phyloP scores from a whole-genome alignment of 805 yeast genomes.

The Saccharomycopsis lassenensis region DNA sequence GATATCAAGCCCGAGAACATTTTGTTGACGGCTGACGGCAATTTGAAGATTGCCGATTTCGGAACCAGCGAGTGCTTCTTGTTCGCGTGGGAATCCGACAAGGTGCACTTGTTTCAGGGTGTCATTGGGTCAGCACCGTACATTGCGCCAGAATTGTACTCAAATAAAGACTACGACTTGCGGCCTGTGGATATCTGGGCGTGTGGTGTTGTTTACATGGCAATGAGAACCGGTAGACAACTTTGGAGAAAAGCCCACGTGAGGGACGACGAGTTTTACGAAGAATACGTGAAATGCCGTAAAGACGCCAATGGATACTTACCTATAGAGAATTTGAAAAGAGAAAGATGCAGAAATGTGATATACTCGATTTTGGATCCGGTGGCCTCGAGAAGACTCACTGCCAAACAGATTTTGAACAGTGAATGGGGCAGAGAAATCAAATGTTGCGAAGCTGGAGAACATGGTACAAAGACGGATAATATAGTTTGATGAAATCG shows the following conservation, averaged over 20 bases:
- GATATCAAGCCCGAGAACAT: conserved; percentile 86
- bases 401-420: conserved; percentile 76
- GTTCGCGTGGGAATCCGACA: conserved; percentile 70
- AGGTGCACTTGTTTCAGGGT: conserved; percentile 60
- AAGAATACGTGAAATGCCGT: conserved; percentile 63
- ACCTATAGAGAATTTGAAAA: conserved; percentile 76
- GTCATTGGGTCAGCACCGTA: conserved; percentile 82
- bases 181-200: conserved; percentile 84
- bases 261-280: conserved; percentile 70
- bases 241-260: conserved; percentile 75
- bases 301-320: conserved; percentile 80
- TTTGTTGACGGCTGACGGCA: conserved; percentile 60
- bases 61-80: conserved; percentile 77
- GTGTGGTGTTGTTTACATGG: conserved; percentile 87
- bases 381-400: conserved; percentile 74
- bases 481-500: conserved; percentile 3
- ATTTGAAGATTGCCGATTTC: conserved; percentile 75
- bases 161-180: conserved; percentile 60
- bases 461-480: conserved; percentile 19
- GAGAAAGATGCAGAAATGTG: conserved; percentile 87
- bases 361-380: conserved; percentile 92
- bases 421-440: conserved; percentile 96
- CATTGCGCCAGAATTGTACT: conserved; percentile 82
- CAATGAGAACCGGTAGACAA: conserved; percentile 90
- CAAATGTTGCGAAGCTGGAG: conserved; percentile 64